phyloP scores from a whole-genome alignment of 2,329 filamentous ascomycete species.

The Cladophialophora yegresii region DNA sequence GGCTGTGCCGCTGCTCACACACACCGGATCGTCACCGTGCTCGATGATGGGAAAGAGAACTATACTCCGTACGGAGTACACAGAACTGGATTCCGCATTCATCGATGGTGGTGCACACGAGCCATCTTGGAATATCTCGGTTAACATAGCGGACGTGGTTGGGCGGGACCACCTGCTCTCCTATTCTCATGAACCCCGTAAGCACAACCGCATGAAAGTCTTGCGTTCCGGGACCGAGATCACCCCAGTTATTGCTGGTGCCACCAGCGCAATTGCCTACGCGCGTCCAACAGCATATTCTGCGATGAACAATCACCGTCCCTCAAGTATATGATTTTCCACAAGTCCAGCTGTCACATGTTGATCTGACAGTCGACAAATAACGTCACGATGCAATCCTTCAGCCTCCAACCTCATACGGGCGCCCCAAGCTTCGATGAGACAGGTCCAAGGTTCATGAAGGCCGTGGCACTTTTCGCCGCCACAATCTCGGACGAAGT shows the following conservation, averaged over 20 bases:
- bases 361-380: background rate
- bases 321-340: background rate
- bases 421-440: background rate
- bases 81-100: background rate
- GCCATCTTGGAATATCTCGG: background rate
- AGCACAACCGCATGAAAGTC: background rate
- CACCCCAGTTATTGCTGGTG: background rate
- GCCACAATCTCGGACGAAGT: slow-evolving; percentile 17
- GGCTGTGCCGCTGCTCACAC: background rate
- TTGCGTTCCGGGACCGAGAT: too few species aligned
- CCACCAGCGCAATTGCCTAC: background rate
- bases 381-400: background rate
- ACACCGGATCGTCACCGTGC: background rate
- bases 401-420: background rate
- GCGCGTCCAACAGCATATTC: background rate
- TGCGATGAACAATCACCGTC: background rate
- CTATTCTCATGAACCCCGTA: background rate
- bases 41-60: background rate
- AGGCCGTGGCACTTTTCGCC: slow-evolving; percentile 16
- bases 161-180: background rate
- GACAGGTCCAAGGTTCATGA: slow-evolving; percentile 8
- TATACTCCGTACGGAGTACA: too few species aligned
- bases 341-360: background rate
- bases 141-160: background rate
- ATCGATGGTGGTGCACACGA: background rate